A percentile compares a stretch with the other conserved stretches of the same genome.
These are phyloP conservation scores for Eucommia ulmoides DNA, from an alignment of 257 asterid species.

Conservation along the genomic window DNA sequence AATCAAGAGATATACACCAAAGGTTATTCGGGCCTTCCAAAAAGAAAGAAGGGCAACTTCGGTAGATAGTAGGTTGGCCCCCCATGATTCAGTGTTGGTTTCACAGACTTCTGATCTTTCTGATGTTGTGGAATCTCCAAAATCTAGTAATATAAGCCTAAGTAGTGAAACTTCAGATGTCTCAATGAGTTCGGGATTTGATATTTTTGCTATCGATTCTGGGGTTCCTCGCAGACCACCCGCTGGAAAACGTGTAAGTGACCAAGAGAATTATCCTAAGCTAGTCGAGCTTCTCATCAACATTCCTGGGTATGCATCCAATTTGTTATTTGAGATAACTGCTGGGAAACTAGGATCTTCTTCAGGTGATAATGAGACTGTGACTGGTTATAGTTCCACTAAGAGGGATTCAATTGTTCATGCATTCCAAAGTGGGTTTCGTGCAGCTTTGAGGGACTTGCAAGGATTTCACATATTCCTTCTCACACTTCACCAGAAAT, in stretches of 20 bases:
- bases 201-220: constrained; percentile 87
- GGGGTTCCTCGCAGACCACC: constrained; percentile 99
- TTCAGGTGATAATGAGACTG: constrained; percentile 26
- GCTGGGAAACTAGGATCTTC: constrained; percentile 70
- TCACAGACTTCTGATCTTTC: constrained; percentile 72
- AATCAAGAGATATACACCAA: constrained; percentile 71
- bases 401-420: constrained; percentile 50
- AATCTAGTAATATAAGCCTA: constrained; percentile 46
- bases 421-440: constrained; percentile 73
- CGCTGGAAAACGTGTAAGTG: constrained; percentile 87
- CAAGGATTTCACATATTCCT: constrained; percentile 95
- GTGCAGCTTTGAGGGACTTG: constrained; percentile 81
- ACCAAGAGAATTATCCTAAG: constrained; percentile 85
- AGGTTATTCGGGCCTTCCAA: constrained; percentile 81
- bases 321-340: constrained; percentile 63
- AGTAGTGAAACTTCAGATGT: constrained; percentile 40
- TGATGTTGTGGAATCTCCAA: constrained; percentile 64
- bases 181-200: constrained; percentile 30
- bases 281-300: constrained; percentile 90
- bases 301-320: constrained; percentile 64
- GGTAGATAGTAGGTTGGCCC: constrained; percentile 45
- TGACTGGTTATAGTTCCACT: constrained; percentile 18
- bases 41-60: constrained; percentile 89
- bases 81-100: constrained; percentile 46
- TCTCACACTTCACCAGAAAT: constrained; percentile 87